Conservation (phyloP, 2,329 filamentous ascomycete species). For the Fusarium heterosporum region DNA sequence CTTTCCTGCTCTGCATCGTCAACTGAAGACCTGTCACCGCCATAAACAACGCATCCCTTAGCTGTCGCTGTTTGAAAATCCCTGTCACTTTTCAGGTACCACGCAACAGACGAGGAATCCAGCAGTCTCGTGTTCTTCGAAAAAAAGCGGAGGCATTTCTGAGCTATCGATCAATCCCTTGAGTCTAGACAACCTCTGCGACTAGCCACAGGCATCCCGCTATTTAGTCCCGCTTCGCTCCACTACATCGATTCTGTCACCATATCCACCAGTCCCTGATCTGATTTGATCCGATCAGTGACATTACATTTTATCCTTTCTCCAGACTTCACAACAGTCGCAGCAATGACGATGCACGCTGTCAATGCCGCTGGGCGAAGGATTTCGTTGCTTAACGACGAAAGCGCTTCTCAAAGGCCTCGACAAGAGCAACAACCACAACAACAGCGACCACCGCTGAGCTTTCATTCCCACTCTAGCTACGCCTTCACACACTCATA, state of each 20-base stretch:
- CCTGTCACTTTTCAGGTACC: conserved; percentile 30
- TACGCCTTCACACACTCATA: conserved; percentile 51
- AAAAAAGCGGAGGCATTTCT: conserved; percentile 36
- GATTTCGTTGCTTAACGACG: conserved; percentile 70
- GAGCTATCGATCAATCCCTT: conserved; percentile 18
- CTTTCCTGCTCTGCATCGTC: conserved; percentile 1
- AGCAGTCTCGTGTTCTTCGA: conserved; percentile 29
- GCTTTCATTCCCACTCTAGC: conserved; percentile 54
- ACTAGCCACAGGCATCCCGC: conserved; percentile 38
- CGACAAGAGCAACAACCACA: not conserved
- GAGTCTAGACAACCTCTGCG: conserved; percentile 32
- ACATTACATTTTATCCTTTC: not conserved
- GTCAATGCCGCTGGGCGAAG: conserved; percentile 67
- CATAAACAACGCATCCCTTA: conserved; percentile 14
- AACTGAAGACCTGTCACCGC: conserved; percentile 31
- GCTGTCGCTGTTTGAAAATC: conserved; percentile 6
- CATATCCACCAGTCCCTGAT: conserved; percentile 14
- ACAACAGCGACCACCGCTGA: conserved; percentile 41
- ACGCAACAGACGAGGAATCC: conserved; percentile 36
- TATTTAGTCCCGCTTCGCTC: conserved; percentile 25
- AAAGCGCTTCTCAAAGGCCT: conserved; percentile 19
- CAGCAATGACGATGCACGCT: conserved; percentile 60
- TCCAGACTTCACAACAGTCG: not conserved
- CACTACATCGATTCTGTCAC: conserved; percentile 25
- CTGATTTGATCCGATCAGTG: conserved; percentile 16